Evolutionary conservation across 2,329 filamentous ascomycete species (phyloP).

Genomic region (Aureobasidium subglaciale): DNA sequence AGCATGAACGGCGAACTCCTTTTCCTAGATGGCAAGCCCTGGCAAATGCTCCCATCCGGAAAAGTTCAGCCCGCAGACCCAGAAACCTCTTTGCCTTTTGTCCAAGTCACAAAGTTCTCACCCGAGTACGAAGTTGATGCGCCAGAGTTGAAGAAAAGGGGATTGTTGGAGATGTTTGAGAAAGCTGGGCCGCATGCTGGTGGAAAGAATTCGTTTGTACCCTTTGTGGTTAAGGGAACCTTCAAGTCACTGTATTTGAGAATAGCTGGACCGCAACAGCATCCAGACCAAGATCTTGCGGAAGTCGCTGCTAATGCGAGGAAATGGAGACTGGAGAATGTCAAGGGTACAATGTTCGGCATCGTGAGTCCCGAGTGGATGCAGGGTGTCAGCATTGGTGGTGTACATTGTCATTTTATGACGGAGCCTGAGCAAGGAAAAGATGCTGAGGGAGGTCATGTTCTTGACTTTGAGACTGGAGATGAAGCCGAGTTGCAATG

Average conservation of each 20-base stretch:
- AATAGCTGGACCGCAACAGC: conserved; percentile 11
- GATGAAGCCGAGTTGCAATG: conserved; percentile 30
- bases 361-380: conserved; percentile 35
- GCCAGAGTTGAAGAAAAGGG: conserved; percentile 18
- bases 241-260: conserved; percentile 29
- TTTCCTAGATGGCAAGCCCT: conserved; percentile 31
- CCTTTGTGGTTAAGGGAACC: conserved; percentile 31
- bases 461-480: conserved; percentile 32
- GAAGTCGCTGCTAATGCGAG: conserved; percentile 22
- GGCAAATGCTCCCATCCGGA: conserved; percentile 28
- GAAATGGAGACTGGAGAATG: conserved; percentile 25
- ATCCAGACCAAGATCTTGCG: neutral
- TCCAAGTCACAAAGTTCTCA: conserved; percentile 36
- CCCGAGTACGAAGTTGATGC: conserved; percentile 29
- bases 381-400: conserved; percentile 33
- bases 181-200: neutral
- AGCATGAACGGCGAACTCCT: conserved; percentile 28
- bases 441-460: conserved; percentile 30
- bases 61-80: conserved; percentile 27
- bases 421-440: conserved; percentile 28
- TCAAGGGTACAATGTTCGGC: conserved; percentile 35
- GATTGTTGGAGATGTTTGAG: conserved; percentile 17
- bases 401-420: conserved; percentile 33
- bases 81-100: conserved; percentile 31
- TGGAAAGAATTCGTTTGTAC: conserved; percentile 34